Conservation (phyloP, 202 grass and related monocot species). For the Dendrocalamus latiflorus region DNA sequence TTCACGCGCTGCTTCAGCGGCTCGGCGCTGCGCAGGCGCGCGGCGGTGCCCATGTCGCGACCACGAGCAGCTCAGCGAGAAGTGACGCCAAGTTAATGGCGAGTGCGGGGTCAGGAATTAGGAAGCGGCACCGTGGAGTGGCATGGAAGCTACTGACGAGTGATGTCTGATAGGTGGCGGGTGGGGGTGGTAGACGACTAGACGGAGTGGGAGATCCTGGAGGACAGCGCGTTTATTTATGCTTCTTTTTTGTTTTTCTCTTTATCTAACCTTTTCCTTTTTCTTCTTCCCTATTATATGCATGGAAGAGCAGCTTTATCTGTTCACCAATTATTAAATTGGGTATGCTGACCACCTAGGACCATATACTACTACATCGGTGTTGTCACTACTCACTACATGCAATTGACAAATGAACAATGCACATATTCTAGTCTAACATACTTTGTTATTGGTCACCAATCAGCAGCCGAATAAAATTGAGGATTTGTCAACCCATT, state of each 20-base stretch:
- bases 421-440: background rate
- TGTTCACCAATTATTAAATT: background rate
- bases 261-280: background rate
- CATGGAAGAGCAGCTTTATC: no score
- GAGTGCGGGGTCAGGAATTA: background rate
- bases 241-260: slow-evolving; percentile 13
- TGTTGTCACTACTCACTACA: background rate
- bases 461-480: background rate
- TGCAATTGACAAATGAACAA: background rate
- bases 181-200: background rate
- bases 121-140: slow-evolving; percentile 15
- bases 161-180: slow-evolving; percentile 6
- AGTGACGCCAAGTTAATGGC: slow-evolving; percentile 8
- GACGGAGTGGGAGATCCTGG: background rate
- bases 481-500: background rate
- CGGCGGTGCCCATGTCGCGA: slow-evolving; percentile 39
- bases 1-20: slow-evolving; percentile 78
- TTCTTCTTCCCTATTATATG: background rate
- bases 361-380: background rate
- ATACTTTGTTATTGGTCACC: background rate
- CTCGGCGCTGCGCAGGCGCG: slow-evolving; percentile 33
- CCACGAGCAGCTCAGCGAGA: background rate
- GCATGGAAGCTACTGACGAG: slow-evolving; percentile 23
- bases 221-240: slow-evolving; percentile 23
- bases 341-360: no score